phyloP scores from a whole-genome alignment of 2,329 filamentous ascomycete genomes.

The Pyricularia grisea region DNA sequence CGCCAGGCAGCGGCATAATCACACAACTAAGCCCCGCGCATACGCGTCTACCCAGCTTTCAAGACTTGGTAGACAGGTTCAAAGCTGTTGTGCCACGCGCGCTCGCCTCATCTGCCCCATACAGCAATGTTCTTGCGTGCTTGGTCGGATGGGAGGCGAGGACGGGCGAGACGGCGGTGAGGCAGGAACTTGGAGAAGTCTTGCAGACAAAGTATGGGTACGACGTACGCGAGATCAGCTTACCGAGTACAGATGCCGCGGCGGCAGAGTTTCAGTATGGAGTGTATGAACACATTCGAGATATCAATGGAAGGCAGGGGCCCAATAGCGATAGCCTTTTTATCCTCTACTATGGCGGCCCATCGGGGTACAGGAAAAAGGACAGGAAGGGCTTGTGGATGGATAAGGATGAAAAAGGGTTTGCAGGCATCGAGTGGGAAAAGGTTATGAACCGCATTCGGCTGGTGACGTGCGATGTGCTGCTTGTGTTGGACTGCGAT shows the following conservation, averaged over 20 bases:
- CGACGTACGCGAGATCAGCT: constrained; percentile 1
- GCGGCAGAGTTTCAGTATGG: not conserved
- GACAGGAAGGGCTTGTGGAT: constrained; percentile 3
- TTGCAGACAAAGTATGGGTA: not conserved
- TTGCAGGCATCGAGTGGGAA: not conserved
- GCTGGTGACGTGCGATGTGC: constrained; percentile 2
- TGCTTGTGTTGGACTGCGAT: constrained; percentile 3
- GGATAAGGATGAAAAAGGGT: not conserved
- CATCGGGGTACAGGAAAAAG: not conserved
- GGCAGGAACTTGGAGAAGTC: not conserved
- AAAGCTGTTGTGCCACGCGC: not conserved
- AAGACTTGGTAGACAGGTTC: constrained; percentile 1
- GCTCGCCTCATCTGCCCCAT: not conserved
- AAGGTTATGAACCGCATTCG: not conserved
- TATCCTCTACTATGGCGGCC: constrained; percentile 1
- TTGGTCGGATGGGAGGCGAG: constrained; percentile 1
- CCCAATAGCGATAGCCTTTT: not conserved
- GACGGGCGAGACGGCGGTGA: not conserved
- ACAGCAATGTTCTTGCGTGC: constrained; percentile 1
- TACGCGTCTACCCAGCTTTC: not conserved
- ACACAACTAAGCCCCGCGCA: not conserved
- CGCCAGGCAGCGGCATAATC: constrained; percentile 1
- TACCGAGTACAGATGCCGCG: constrained; percentile 1
- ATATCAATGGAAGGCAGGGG: not conserved
- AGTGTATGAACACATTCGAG: constrained; percentile 1